A percentile compares a stretch with the other conserved stretches of the same genome.
These are phyloP conservation scores for Aspergillus caelatus DNA, from an alignment of 2,329 filamentous ascomycete species.

Conservation along the genomic window DNA sequence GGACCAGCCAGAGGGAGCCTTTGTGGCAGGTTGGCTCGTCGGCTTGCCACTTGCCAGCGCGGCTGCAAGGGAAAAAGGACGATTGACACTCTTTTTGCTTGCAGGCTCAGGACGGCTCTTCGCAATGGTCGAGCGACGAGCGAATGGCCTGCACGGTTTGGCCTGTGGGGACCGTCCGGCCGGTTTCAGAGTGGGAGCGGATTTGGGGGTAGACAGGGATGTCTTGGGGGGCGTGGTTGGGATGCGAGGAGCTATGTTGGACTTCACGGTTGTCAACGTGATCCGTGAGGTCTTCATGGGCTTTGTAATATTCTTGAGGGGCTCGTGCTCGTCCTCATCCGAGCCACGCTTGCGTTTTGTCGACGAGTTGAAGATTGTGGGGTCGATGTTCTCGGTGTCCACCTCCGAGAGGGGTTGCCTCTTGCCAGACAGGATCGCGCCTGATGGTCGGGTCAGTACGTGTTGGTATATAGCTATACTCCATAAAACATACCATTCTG, in stretches of 20 bases:
- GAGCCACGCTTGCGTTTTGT: constrained; percentile 47
- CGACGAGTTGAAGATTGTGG: constrained; percentile 52
- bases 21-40: constrained; percentile 49
- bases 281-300: constrained; percentile 53
- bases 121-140: constrained; percentile 66
- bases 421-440: constrained; percentile 20
- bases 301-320: constrained; percentile 45
- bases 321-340: constrained; percentile 34
- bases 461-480: background rate
- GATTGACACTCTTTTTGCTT: constrained; percentile 48
- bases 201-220: constrained; percentile 44
- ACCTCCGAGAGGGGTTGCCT: constrained; percentile 23
- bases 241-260: constrained; percentile 22
- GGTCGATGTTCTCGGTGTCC: constrained; percentile 64
- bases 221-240: constrained; percentile 29
- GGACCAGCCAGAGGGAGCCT: constrained; percentile 64
- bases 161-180: constrained; percentile 78
- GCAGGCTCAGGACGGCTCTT: constrained; percentile 71
- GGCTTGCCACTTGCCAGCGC: constrained; percentile 64
- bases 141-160: constrained; percentile 70
- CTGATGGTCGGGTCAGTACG: constrained; percentile 16
- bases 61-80: constrained; percentile 81
- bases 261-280: constrained; percentile 31
- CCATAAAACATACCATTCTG: constrained; percentile 31
- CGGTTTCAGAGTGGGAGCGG: constrained; percentile 65